Evolutionary conservation across 768 basidiomycete species (phyloP).

Genomic region (Hemileccinum rubropunctum): DNA sequence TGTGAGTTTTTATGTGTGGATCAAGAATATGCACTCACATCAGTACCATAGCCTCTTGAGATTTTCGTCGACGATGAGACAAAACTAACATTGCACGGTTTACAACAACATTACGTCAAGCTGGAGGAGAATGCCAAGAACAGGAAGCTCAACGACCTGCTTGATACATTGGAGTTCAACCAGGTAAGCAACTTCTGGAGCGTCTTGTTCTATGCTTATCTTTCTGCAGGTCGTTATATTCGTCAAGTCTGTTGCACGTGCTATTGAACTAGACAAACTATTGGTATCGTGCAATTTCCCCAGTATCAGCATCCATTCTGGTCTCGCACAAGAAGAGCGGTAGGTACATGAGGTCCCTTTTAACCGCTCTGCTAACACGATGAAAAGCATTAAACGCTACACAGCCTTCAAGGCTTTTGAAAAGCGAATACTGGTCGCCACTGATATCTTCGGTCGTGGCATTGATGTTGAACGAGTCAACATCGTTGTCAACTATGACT

Average conservation of each 20-base stretch:
- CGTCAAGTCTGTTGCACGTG: constrained; percentile 96
- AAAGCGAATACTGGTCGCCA: constrained; percentile 98
- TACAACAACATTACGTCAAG: constrained; percentile 99
- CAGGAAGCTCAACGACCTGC: constrained; percentile 91
- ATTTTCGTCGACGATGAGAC: constrained; percentile 99
- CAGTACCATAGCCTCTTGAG: constrained; percentile 78
- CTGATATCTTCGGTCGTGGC: constrained; percentile 98
- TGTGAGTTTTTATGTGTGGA: constrained; percentile 47
- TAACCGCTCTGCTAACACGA: constrained; percentile 3
- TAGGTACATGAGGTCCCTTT: constrained; percentile 37
- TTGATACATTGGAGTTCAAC: constrained; percentile 97
- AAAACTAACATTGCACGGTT: constrained; percentile 94
- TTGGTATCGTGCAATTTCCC: constrained; percentile 98
- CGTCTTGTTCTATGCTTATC: neutral
- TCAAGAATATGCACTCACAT: neutral
- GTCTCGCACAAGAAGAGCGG: constrained; percentile 94
- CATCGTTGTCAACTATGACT: constrained; percentile 99
- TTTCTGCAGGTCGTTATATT: constrained; percentile 89
- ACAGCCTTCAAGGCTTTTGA: constrained; percentile 99
- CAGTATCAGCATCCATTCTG: constrained; percentile 95
- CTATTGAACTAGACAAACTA: constrained; percentile 94
- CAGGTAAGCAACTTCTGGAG: constrained; percentile 52
- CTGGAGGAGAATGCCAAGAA: constrained; percentile 95
- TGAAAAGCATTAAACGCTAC: constrained; percentile 82
- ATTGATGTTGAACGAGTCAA: constrained; percentile 99